Evolutionary conservation across 2,329 filamentous ascomycete genomes (phyloP), one percentile per base, ranked within the genome.

Genomic region (Chalaropsis ovoidea): DNA sequence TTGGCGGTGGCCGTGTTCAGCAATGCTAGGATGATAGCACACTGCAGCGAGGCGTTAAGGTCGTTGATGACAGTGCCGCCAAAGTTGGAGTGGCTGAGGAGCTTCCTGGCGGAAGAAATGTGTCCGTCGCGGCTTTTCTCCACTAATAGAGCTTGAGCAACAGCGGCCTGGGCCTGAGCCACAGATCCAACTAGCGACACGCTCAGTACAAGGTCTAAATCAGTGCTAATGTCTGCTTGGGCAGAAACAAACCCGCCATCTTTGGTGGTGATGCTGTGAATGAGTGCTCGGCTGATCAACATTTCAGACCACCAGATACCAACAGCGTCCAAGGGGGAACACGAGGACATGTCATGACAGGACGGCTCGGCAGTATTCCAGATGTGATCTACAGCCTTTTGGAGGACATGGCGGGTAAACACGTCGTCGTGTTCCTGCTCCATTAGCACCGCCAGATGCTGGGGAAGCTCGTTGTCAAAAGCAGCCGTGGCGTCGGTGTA

Each of bases 231-330:
- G 45, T 73, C 74, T 41, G 75, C 72, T 64, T 74, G 74, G n/a
- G 72, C 76, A 11, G 74, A 73, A 2, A 75, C 73, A 19, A 77
- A 76, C 10, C 52, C 39, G n/a, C 42, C 15, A 11, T 80, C 78
- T 67, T 39, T n/a, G 27, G 81, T 81, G 41, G 79, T 80, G 42
- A 95, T 79, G 43, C 82, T 86, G 17, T 79, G 78, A 13, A 85
- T 78, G 35, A 96, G 80, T 2, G 84, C 85, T 66, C 82, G 81
- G 70, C 91, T 88, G 45, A 96, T 77, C 13, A 84, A 79, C 65
- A 87, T 80, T 69, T 85, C 90, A 0, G 92, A 95, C 78, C 86
- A 94, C 92, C 92, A 96, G 1, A 92, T 90, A 6, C 92, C 90
- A 63, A 96, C 84, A 13, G 90, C 91, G 74, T 96, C 93, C 69